Percentiles rank a stretch among this genome's conserved stretches.
These are phyloP conservation scores for Pythium graminicola DNA, from an alignment of 352 stramenopile species.

Conservation along the genomic window DNA sequence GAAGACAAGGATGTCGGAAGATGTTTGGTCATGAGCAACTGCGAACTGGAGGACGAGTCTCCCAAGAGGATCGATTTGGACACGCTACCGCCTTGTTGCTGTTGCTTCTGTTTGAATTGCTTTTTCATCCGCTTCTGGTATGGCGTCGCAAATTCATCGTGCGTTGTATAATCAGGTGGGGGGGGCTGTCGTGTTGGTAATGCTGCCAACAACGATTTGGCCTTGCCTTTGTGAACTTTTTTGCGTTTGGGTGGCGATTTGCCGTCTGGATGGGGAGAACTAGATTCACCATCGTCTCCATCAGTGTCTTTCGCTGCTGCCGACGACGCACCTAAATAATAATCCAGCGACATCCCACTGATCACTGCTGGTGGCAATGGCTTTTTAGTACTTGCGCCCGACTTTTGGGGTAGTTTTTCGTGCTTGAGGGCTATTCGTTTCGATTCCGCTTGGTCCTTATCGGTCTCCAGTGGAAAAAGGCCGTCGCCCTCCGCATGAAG, in stretches of 20 bases:
- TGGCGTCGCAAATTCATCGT: slow-evolving; percentile 30
- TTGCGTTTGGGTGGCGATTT: slow-evolving; percentile 32
- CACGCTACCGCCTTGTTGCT: slow-evolving; percentile 27
- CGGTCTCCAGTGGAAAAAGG: slow-evolving; percentile 13
- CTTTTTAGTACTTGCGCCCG: slow-evolving; percentile 20
- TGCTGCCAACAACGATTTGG: slow-evolving; percentile 9
- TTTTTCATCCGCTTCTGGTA: slow-evolving; percentile 45
- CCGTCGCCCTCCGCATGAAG: slow-evolving; percentile 38
- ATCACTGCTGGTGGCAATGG: slow-evolving; percentile 23
- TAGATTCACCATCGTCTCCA: slow-evolving; percentile 11
- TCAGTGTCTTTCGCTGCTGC: slow-evolving; percentile 4
- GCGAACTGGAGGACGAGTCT: slow-evolving; percentile 24
- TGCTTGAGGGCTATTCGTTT: slow-evolving; percentile 4
- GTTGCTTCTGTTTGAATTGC: slow-evolving; percentile 37
- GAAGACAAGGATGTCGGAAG: slow-evolving; percentile 4
- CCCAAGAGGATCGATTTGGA: slow-evolving; percentile 49
- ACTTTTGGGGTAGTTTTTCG: slow-evolving; percentile 16
- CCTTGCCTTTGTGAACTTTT: slow-evolving; percentile 28
- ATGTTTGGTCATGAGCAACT: slow-evolving; percentile 20
- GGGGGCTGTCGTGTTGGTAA: not conserved
- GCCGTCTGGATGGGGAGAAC: slow-evolving; percentile 14
- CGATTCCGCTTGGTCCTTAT: slow-evolving; percentile 2
- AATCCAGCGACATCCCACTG: slow-evolving; percentile 56
- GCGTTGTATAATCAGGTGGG: slow-evolving; percentile 8
- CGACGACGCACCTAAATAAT: slow-evolving; percentile 44